Conservation (phyloP, 108 stramenopile species). For the Fragilariopsis cylindrus region DNA sequence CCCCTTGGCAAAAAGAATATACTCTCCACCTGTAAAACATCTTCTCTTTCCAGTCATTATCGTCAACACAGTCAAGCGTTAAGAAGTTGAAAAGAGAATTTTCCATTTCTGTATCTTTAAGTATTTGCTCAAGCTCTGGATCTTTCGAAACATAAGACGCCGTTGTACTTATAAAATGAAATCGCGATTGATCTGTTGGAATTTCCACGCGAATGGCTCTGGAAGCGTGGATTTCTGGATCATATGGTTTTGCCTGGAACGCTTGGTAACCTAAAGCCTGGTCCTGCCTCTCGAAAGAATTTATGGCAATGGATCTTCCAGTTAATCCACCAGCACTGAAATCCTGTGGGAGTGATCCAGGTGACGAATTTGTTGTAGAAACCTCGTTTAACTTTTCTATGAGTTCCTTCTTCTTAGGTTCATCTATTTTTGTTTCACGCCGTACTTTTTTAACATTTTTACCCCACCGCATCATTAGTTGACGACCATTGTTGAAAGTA, state of each 20-base stretch:
- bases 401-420: neutral
- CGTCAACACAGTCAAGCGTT: constrained; percentile 15
- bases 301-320: too few species aligned
- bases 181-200: constrained; percentile 52
- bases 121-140: constrained; percentile 48
- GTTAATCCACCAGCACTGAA: too few species aligned
- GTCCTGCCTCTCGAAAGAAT: too few species aligned
- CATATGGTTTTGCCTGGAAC: constrained; percentile 24
- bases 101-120: constrained; percentile 43
- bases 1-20: constrained; percentile 71
- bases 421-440: constrained; percentile 24
- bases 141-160: constrained; percentile 69
- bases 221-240: constrained; percentile 42
- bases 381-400: neutral
- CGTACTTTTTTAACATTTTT: constrained; percentile 73
- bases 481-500: constrained; percentile 66
- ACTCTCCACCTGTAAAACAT: constrained; percentile 80
- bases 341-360: too few species aligned
- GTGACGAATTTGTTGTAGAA: too few species aligned
- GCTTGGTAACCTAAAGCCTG: too few species aligned
- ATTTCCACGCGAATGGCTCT: constrained; percentile 47
- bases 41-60: constrained; percentile 41
- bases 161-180: constrained; percentile 56
- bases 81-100: constrained; percentile 55
- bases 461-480: constrained; percentile 74